Evolutionary conservation across 805 yeast species (phyloP).

Genomic region (Spathaspora sp.): DNA sequence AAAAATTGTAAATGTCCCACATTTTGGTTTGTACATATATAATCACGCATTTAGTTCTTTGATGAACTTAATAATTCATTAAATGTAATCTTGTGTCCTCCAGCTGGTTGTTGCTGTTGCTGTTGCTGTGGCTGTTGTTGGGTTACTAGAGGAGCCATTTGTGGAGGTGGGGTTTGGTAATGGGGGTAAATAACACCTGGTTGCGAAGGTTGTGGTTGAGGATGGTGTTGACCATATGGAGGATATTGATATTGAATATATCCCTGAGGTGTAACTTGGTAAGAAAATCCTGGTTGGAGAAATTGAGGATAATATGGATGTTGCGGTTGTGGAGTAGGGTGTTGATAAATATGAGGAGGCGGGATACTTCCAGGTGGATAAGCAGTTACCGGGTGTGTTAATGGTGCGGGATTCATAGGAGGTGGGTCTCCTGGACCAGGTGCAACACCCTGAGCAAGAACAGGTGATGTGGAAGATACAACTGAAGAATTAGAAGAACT

Average conservation of each 20-base stretch:
- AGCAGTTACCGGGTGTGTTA: constrained; percentile 29
- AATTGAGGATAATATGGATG: constrained; percentile 11
- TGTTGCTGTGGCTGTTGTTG: constrained; percentile 7
- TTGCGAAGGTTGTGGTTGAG: constrained; percentile 3
- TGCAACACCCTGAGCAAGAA: background rate
- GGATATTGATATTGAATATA: constrained; percentile 27
- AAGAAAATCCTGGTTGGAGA: constrained; percentile 28
- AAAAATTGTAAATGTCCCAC: background rate
- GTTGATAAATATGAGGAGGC: constrained; percentile 9
- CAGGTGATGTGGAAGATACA: constrained; percentile 2
- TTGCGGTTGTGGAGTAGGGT: constrained; percentile 5
- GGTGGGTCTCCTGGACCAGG: constrained; percentile 1
- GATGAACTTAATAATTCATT: constrained; percentile 24
- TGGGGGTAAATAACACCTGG: constrained; percentile 5
- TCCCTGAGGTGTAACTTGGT: constrained; percentile 28
- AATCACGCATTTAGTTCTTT: constrained; percentile 1
- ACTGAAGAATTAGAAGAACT: constrained; percentile 10
- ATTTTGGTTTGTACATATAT: background rate
- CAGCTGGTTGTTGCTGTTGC: constrained; percentile 11
- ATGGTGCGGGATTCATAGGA: constrained; percentile 3
- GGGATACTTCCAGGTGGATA: constrained; percentile 21
- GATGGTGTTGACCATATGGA: constrained; percentile 6
- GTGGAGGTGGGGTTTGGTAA: constrained; percentile 17
- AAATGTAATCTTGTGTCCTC: constrained; percentile 38
- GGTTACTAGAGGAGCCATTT: background rate